phyloP scores from a whole-genome alignment of 2,329 filamentous ascomycete species.

The Fusarium floridanum region DNA sequence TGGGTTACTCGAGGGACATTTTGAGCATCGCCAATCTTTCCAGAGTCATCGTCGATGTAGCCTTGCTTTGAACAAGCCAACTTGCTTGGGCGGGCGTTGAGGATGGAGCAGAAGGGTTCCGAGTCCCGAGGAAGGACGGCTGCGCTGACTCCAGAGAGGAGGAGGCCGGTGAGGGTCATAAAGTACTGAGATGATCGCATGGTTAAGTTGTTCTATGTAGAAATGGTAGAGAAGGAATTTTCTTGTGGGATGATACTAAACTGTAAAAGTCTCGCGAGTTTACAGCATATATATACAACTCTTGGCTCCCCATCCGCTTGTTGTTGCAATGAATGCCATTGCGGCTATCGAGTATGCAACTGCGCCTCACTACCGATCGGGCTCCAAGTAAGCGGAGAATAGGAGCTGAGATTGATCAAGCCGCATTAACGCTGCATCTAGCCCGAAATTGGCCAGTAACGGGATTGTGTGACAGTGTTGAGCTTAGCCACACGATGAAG shows the following conservation, averaged over 20 bases:
- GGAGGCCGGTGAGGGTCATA: neutral
- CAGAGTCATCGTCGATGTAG: neutral
- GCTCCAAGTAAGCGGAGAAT: neutral
- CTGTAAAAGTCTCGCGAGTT: neutral
- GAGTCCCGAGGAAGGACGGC: neutral
- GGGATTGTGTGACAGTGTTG: neutral
- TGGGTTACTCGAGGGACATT: neutral
- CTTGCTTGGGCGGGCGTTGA: neutral
- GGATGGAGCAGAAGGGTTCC: neutral
- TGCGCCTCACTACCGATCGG: neutral
- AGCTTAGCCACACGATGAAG: neutral
- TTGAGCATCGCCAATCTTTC: neutral
- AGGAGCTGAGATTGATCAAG: neutral
- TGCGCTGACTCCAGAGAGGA: neutral
- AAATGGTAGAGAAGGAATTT: neutral
- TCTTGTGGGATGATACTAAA: neutral
- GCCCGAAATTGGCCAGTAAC: neutral
- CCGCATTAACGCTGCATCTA: neutral
- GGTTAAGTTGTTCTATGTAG: neutral
- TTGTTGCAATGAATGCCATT: neutral
- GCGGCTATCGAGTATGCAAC: neutral
- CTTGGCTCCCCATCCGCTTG: neutral
- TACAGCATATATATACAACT: neutral
- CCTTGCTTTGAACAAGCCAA: neutral
- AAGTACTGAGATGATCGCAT: neutral